Evolutionary conservation across 805 yeast genomes (phyloP).

Genomic region (Wickerhamiella occidentalis): DNA sequence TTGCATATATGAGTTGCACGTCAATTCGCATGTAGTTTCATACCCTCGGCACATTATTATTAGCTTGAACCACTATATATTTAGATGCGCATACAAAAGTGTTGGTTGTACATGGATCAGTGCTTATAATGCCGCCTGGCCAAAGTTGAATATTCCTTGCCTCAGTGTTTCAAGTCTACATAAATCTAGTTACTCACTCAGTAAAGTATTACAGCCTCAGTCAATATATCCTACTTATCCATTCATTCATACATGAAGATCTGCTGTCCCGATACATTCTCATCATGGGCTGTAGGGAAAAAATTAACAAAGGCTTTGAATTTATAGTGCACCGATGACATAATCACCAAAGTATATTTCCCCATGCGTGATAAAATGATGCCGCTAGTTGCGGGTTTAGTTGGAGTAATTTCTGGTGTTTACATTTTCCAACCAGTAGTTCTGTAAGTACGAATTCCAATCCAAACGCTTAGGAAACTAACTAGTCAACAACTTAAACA

Average conservation of each 20-base stretch:
- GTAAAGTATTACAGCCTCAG: constrained; percentile 14
- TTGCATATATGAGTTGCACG: no score
- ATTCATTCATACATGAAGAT: constrained; percentile 17
- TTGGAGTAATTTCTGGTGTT: constrained; percentile 21
- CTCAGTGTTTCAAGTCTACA: no score
- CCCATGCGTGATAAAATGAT: constrained; percentile 15
- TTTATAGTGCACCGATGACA: not conserved
- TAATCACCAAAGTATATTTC: no score
- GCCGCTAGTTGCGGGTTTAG: constrained; percentile 19
- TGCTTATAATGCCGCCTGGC: no score
- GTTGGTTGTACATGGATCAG: no score
- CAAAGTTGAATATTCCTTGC: no score
- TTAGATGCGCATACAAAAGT: no score
- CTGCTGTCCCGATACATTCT: constrained; percentile 2
- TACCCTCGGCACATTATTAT: no score
- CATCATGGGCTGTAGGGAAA: constrained; percentile 1
- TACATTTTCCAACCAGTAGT: constrained; percentile 24
- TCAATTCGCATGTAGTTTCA: no score
- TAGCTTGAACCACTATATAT: no score
- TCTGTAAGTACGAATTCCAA: constrained; percentile 24
- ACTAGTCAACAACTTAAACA: constrained; percentile 23
- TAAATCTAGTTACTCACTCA: no score
- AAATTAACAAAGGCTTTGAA: not conserved
- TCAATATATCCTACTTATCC: constrained; percentile 23
- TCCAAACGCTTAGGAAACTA: not conserved